Conservation (phyloP, 2,329 filamentous ascomycete genomes). For the Onygenales sp. region DNA sequence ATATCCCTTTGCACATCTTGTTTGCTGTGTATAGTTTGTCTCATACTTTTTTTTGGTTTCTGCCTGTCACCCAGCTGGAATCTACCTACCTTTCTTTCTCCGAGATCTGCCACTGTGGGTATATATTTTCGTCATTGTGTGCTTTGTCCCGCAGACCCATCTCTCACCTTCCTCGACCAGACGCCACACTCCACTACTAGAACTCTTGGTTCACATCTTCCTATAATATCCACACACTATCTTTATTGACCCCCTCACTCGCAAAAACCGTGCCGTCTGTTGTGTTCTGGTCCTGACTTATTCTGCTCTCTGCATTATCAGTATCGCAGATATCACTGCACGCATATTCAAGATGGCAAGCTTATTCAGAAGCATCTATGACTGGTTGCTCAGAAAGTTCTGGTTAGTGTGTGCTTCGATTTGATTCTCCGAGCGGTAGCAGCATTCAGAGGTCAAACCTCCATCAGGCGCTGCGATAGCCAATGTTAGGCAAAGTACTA, state of each 20-base stretch:
- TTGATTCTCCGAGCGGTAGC: neutral
- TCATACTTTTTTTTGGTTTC: neutral
- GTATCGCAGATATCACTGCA: neutral
- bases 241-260: neutral
- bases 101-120: neutral
- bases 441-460: neutral
- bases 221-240: conserved; percentile 3
- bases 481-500: conserved; percentile 8
- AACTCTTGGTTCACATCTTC: conserved; percentile 2
- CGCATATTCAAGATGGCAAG: conserved; percentile 60
- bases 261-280: neutral
- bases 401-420: conserved; percentile 54
- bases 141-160: conserved; percentile 4
- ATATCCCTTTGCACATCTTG: neutral
- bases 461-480: neutral
- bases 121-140: conserved; percentile 5
- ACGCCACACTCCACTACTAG: conserved; percentile 1
- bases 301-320: neutral
- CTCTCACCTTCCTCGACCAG: conserved; percentile 1
- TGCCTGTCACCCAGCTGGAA: neutral
- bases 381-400: conserved; percentile 95
- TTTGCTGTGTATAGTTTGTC: neutral
- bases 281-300: neutral
- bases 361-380: conserved; percentile 89
- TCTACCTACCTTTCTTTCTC: too few relatives aligned